Base-by-base conservation (phyloP, 495 filamentous ascomycete genomes). In the Cryomyces minteri region DNA sequence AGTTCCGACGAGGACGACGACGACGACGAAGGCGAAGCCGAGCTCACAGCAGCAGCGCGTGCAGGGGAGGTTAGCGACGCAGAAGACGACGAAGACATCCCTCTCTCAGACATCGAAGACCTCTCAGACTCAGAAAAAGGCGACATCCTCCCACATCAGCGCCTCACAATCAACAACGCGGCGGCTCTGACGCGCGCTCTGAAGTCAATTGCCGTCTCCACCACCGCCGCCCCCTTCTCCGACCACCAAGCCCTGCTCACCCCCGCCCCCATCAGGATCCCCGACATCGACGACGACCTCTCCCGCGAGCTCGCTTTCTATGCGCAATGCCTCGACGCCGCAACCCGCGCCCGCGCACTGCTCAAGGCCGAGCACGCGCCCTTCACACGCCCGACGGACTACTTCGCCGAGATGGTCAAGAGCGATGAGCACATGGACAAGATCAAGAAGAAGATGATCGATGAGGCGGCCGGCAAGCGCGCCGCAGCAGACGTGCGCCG, bases 371-470 rank as follows among this genome's bases (percentile, higher is more conserved):
- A 92, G 59, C 80, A 79, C 32, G 68, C 86, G 6, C 75, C 79
- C 6, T 96, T 96, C 66, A 79, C 83, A 5, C 74, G 90, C 4
- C 90, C 90, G 6, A 76, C 71, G 32, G 90, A 98, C 63, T 98
- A 92, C 67, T 96, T 98, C 55, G 90, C 90, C 29, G 90, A 98
- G 71, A 98, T 94, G 83, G 76, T 95, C 49, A 94, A 95, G 71
- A 84, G 77, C 56, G 92, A 98, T 65, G 88, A 92, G 68, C 92
- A 93, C 58, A 98, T 98, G 90, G 80, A 82, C 54, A 81, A 79
- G 68, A 84, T 98, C 62, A 92, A 90, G 71, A 74, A 77, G 61
- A 94, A 92, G 72, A 67, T 96, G 56, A 72, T 88, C 48, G 88
- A 95, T 51, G 86, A 88, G 61, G 90, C 88, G 7, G 83, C 88